Evolutionary conservation across 345 rosid species (phyloP), one percentile per base, ranked within the genome.

Genomic region (Lumnitzera racemosa): DNA sequence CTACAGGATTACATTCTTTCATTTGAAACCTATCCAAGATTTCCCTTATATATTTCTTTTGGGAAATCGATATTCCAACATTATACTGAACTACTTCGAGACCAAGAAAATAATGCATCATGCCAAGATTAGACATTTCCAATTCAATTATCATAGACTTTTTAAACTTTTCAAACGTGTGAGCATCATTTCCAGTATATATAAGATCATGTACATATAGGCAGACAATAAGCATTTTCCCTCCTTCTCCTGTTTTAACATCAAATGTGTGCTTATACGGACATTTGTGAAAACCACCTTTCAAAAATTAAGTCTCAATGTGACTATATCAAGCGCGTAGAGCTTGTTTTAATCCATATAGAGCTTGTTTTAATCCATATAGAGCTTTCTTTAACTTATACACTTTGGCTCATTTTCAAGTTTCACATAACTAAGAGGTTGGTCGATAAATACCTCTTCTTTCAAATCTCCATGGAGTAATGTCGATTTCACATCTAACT

Each of bases 21-120:
- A 36, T 41, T 31, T 46, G 16, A 24, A 63, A 47, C 12, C 4
- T 55, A 1, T 63, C 54, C 2, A 54, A 23, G 27, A 31, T 56
- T 6, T 64, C 24, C 16, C 8, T 1, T 1, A 12, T 47, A 49
- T 56, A 17, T 25, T 15, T 56, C 16, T 55, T 48, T 25, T 3
- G 29, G 9, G 14, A 47, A 23, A 58, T 17, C 3, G 48, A 58
- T 16, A 58, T 46, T 3, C 52, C 52, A 43, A 1, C 29, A 6
- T 23, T 4, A 1, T 16, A 27, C 36, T 64, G 24, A 5, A 17
- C 1, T 24, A 56, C 55, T 55, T 64, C 3, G 13, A 64, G n/a
- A 27, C 68, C 51, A 29, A 56, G 53, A 56, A 64, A 64, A 16
- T 29, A 56, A 2, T 48, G 14, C 55, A 64, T 64, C 12, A 55